These are phyloP conservation scores for Coccomyxa subellipsoidea DNA, from an alignment of 163 green algal genomes.

Conservation along the genomic window DNA sequence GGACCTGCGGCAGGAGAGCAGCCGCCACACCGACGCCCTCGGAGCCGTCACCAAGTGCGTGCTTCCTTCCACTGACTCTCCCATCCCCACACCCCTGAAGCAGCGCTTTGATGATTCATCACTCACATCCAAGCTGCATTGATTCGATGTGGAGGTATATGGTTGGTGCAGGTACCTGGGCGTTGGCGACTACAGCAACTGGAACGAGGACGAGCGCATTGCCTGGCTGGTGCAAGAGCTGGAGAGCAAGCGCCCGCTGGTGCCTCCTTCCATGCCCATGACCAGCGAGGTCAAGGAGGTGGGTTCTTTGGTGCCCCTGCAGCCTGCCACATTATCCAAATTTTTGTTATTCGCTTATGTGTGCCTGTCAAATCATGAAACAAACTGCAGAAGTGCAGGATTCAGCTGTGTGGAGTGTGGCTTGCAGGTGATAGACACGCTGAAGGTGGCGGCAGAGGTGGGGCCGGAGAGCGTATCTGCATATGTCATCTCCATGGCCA, in stretches of 20 bases:
- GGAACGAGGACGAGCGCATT: slow-evolving; percentile 76
- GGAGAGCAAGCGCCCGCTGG: slow-evolving; percentile 53
- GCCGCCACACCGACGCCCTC: slow-evolving; percentile 80
- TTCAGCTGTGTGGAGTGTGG: not conserved
- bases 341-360: no score
- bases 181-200: slow-evolving; percentile 46
- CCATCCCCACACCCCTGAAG: no score
- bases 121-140: not conserved
- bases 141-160: not conserved
- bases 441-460: slow-evolving; percentile 69
- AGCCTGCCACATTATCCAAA: no score
- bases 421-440: slow-evolving; percentile 89
- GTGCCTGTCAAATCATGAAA: no score
- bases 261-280: slow-evolving; percentile 37
- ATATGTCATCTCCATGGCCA: slow-evolving; percentile 98
- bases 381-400: no score
- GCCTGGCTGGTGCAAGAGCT: slow-evolving; percentile 79
- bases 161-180: not conserved
- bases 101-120: not conserved
- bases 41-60: slow-evolving; percentile 75
- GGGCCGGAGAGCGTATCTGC: slow-evolving; percentile 75
- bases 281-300: slow-evolving; percentile 36
- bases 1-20: slow-evolving; percentile 87
- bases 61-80: not conserved
- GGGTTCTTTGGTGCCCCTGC: not conserved